Evolutionary conservation across 23 red algal species (phyloP).

Genomic region (Gracilaria gracilis): DNA sequence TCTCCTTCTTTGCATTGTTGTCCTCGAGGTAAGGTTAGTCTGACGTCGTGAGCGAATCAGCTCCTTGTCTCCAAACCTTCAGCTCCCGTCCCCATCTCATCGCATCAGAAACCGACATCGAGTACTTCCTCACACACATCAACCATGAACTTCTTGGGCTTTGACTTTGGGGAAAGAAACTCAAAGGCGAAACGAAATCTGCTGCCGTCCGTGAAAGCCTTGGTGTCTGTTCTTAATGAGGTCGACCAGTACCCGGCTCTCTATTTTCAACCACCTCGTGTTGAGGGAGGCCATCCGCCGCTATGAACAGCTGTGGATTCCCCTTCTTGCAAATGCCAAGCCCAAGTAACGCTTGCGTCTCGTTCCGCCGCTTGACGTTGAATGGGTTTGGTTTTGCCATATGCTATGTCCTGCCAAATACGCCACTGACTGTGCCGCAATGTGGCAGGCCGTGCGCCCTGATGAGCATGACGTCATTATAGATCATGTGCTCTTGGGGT

Average conservation of each 20-base stretch:
- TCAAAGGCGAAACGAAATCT: neutral
- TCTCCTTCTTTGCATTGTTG: too few relatives aligned
- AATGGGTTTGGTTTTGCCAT: slow-evolving; percentile 66
- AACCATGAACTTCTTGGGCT: too few relatives aligned
- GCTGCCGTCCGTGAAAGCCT: slow-evolving; percentile 15
- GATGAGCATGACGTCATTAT: slow-evolving; percentile 8
- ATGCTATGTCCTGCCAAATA: slow-evolving; percentile 61
- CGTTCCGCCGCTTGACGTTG: slow-evolving; percentile 40
- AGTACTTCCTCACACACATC: too few relatives aligned
- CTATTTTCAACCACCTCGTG: slow-evolving; percentile 37
- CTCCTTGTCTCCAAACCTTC: too few relatives aligned
- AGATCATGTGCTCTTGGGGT: slow-evolving; percentile 11
- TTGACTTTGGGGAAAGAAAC: too few relatives aligned
- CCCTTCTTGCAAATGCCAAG: slow-evolving; percentile 10
- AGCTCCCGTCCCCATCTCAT: too few relatives aligned
- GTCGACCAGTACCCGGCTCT: slow-evolving; percentile 48
- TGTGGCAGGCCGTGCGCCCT: neutral
- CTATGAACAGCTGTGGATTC: slow-evolving; percentile 52
- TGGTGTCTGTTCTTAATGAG: slow-evolving; percentile 21
- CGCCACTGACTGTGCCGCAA: slow-evolving; percentile 20
- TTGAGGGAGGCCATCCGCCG: slow-evolving; percentile 42
- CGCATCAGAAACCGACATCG: too few relatives aligned
- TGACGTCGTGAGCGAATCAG: too few relatives aligned
- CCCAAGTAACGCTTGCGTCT: neutral
- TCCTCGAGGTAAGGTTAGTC: too few relatives aligned